Evolutionary conservation across 2,329 filamentous ascomycete species (phyloP).

Genomic region (Lasiodiplodia sp.): DNA sequence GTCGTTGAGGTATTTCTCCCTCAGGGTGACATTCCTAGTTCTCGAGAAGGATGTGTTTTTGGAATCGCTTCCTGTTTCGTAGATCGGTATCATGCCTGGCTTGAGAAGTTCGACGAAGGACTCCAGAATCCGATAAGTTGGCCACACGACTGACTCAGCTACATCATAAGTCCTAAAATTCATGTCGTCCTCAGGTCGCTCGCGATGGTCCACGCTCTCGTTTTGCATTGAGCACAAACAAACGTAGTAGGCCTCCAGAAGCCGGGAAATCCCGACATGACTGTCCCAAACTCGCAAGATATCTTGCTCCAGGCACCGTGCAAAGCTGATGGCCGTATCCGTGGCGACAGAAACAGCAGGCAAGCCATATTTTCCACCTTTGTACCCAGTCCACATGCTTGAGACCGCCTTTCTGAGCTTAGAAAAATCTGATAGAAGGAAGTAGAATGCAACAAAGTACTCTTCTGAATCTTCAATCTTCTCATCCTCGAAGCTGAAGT

Average conservation of each 20-base stretch:
- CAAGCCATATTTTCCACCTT: constrained; percentile 31
- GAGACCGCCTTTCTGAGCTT: constrained; percentile 33
- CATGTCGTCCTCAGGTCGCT: constrained; percentile 31
- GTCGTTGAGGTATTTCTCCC: background rate
- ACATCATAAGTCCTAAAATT: constrained; percentile 34
- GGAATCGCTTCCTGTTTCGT: background rate
- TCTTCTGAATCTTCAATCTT: constrained; percentile 28
- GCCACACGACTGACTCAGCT: constrained; percentile 19
- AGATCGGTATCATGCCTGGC: background rate
- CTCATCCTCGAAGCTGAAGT: constrained; percentile 40
- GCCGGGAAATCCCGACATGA: constrained; percentile 24
- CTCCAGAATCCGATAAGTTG: background rate
- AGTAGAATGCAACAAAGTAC: constrained; percentile 32
- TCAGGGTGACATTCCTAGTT: background rate
- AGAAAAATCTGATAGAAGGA: constrained; percentile 32
- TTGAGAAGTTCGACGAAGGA: background rate
- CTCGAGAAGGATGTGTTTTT: background rate
- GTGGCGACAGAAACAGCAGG: constrained; percentile 35
- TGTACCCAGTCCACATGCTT: constrained; percentile 33
- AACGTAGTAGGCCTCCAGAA: background rate
- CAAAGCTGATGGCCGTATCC: constrained; percentile 35
- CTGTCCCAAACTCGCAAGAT: constrained; percentile 25
- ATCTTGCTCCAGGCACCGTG: constrained; percentile 35
- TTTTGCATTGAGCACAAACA: background rate
- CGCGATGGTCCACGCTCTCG: background rate